Conservation (phyloP, 2,329 filamentous ascomycete species). For the Coccinonectria pachysandricola region DNA sequence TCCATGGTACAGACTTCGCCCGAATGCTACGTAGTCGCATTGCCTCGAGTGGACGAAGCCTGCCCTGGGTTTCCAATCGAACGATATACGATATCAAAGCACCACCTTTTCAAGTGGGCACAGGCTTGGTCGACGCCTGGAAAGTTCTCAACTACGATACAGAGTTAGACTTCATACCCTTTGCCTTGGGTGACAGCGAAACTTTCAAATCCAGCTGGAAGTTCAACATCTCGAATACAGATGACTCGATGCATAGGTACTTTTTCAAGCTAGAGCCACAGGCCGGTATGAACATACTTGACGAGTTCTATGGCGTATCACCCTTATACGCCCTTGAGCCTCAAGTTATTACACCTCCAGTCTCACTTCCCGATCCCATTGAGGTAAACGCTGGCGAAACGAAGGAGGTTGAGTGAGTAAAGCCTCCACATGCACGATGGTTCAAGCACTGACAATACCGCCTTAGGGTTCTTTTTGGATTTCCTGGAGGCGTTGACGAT, state of each 20-base stretch:
- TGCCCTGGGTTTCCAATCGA: conserved; percentile 19
- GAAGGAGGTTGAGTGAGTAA: conserved; percentile 19
- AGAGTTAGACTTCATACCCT: conserved; percentile 28
- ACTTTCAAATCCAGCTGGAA: conserved; percentile 27
- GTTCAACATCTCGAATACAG: conserved; percentile 34
- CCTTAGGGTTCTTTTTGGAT: conserved; percentile 21
- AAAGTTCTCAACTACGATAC: conserved; percentile 32
- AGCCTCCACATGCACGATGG: too few relatives aligned
- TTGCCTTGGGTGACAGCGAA: conserved; percentile 39
- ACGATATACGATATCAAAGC: conserved; percentile 17
- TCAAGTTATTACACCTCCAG: conserved; percentile 17
- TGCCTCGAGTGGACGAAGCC: conserved; percentile 23
- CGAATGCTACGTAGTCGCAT: conserved; percentile 24
- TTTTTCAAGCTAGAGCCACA: conserved; percentile 29
- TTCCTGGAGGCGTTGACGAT: conserved; percentile 22
- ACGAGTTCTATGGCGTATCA: conserved; percentile 20
- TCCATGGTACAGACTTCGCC: conserved; percentile 26
- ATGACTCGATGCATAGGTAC: conserved; percentile 29
- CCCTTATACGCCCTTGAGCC: conserved; percentile 19
- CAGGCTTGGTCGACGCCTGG: conserved; percentile 36
- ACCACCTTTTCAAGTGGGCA: conserved; percentile 32
- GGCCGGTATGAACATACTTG: conserved; percentile 27
- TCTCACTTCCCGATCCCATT: conserved; percentile 18
- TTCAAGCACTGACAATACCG: too few relatives aligned
- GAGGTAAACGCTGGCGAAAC: conserved; percentile 20